Conservation (phyloP, 768 basidiomycete species). For the Lactifluus pinguis region DNA sequence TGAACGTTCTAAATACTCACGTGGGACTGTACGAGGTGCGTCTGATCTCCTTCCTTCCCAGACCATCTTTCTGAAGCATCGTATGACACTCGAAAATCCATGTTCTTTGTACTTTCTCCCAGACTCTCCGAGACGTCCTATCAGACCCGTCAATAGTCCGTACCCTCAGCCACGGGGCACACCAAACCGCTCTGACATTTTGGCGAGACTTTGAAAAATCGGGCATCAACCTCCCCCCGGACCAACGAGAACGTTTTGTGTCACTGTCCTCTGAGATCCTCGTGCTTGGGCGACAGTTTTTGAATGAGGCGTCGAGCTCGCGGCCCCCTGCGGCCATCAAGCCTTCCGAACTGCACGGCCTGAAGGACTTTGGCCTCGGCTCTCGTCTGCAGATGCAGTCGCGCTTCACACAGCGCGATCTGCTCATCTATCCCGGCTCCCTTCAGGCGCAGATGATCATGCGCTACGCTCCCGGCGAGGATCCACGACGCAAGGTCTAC, state of each 20-base stretch:
- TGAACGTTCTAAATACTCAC: slow-evolving; percentile 96
- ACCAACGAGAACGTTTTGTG: slow-evolving; percentile 74
- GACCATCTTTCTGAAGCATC: neutral
- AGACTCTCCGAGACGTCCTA: slow-evolving; percentile 68
- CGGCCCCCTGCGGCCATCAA: slow-evolving; percentile 62
- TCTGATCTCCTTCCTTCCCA: slow-evolving; percentile 17
- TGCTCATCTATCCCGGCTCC: slow-evolving; percentile 77
- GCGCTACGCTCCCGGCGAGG: slow-evolving; percentile 78
- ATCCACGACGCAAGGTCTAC: slow-evolving; percentile 73
- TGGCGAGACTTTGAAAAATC: slow-evolving; percentile 97
- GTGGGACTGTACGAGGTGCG: slow-evolving; percentile 82
- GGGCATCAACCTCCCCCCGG: slow-evolving; percentile 79
- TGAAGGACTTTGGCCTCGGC: slow-evolving; percentile 73
- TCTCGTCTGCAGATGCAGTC: slow-evolving; percentile 65
- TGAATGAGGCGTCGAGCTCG: slow-evolving; percentile 53
- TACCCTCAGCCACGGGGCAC: slow-evolving; percentile 64
- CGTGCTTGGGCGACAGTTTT: slow-evolving; percentile 77
- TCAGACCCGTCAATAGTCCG: slow-evolving; percentile 57
- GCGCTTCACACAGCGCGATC: slow-evolving; percentile 62
- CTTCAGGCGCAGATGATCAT: slow-evolving; percentile 91
- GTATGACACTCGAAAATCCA: neutral
- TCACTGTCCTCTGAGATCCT: slow-evolving; percentile 85
- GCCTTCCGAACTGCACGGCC: slow-evolving; percentile 57
- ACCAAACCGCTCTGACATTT: slow-evolving; percentile 85
- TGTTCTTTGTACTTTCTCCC: neutral